Conservation (phyloP, 306 rosid species). For the Biancaea sappan region DNA sequence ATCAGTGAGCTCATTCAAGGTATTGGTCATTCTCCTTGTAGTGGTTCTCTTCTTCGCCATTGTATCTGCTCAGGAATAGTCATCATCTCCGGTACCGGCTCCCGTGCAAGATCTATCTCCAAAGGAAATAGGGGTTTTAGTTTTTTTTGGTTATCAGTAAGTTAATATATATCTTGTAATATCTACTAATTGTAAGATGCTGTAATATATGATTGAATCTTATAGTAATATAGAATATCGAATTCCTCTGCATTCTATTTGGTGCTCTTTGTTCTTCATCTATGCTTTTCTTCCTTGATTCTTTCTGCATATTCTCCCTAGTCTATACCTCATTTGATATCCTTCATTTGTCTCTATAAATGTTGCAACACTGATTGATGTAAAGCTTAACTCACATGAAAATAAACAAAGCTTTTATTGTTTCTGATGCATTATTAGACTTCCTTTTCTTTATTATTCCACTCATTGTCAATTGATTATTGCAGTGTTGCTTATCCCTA, state of each 20-base stretch:
- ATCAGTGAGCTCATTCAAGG: constrained; percentile 24
- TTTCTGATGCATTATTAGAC: constrained; percentile 2
- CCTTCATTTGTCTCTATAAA: background rate
- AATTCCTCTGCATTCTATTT: no score
- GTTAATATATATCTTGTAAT: no score
- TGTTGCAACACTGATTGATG: background rate
- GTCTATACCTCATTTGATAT: no score
- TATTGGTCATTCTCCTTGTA: constrained; percentile 8
- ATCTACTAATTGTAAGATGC: no score
- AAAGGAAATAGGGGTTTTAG: no score
- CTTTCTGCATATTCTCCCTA: no score
- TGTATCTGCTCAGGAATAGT: constrained; percentile 41
- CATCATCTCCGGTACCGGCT: constrained; percentile 12
- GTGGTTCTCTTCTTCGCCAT: constrained; percentile 22
- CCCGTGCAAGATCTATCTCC: constrained; percentile 23
- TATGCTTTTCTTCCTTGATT: no score
- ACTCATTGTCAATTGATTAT: constrained; percentile 28
- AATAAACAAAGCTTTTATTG: constrained; percentile 3
- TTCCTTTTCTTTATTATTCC: background rate
- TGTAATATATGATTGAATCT: no score
- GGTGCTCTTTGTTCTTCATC: no score
- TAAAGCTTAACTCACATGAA: constrained; percentile 24
- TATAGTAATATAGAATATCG: no score
- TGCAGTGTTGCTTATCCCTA: constrained; percentile 90
- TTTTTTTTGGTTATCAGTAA: no score